Conservation (phyloP, 2,329 filamentous ascomycete species). For the Coniochaeta sp. region DNA sequence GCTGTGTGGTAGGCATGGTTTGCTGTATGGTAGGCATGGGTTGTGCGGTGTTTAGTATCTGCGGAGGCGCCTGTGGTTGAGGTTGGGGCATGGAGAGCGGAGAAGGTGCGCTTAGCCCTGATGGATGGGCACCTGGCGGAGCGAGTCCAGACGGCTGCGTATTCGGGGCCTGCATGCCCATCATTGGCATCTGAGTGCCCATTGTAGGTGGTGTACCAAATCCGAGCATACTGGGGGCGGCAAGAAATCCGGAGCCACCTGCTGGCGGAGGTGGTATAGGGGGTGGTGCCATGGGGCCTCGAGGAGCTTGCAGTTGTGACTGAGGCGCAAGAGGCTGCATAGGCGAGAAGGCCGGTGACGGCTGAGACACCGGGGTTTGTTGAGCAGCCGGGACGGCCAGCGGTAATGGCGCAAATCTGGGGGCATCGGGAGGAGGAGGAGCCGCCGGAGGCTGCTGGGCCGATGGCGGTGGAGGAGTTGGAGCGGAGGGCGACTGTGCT, state of each 20-base stretch:
- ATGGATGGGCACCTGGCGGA: slow-evolving; percentile 12
- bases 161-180: slow-evolving; percentile 13
- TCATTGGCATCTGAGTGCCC: slow-evolving; percentile 17
- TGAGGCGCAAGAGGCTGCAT: background rate
- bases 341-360: background rate
- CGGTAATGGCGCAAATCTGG: slow-evolving; percentile 6
- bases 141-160: slow-evolving; percentile 19
- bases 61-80: background rate
- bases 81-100: slow-evolving; percentile 14
- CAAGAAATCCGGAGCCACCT: slow-evolving; percentile 15
- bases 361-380: background rate
- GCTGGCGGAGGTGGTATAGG: slow-evolving; percentile 13
- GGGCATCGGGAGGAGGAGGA: slow-evolving; percentile 4
- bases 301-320: background rate
- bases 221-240: slow-evolving; percentile 19
- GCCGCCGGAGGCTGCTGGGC: background rate
- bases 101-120: slow-evolving; percentile 12
- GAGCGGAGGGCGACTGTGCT: slow-evolving; percentile 10
- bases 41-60: background rate
- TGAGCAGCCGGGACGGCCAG: background rate
- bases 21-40: background rate
- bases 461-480: slow-evolving; percentile 12
- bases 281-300: slow-evolving; percentile 6
- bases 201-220: slow-evolving; percentile 13
- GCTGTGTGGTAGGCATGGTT: background rate